A percentile compares a stretch with the other conserved stretches of the same genome.
These are phyloP conservation scores for Mycena latifolia DNA, from an alignment of 768 basidiomycete species.

Conservation along the genomic window DNA sequence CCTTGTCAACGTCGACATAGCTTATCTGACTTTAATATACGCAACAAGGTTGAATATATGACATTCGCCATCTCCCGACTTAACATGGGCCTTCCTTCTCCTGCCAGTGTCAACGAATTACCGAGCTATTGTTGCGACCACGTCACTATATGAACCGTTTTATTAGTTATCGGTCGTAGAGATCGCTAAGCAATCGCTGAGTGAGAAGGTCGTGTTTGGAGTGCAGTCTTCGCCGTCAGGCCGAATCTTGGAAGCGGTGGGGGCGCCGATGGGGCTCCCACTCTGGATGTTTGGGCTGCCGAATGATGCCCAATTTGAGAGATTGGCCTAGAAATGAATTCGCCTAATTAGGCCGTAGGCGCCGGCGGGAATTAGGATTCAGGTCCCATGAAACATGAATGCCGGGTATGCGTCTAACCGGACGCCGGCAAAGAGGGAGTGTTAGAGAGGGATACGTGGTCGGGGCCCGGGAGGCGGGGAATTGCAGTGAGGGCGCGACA, in stretches of 20 bases:
- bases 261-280: not conserved
- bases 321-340: conserved; percentile 13
- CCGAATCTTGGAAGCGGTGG: not conserved
- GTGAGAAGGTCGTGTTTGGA: not conserved
- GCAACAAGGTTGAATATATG: conserved; percentile 29
- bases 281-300: not conserved
- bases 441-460: no score
- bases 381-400: not conserved
- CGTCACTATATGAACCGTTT: conserved; percentile 12
- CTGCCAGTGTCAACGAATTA: conserved; percentile 12
- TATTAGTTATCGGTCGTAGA: conserved; percentile 1
- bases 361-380: not conserved
- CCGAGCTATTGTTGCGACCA: conserved; percentile 4
- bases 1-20: conserved; percentile 26
- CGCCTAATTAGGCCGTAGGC: not conserved
- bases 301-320: conserved; percentile 5
- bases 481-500: conserved; percentile 14
- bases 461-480: no score
- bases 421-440: not conserved
- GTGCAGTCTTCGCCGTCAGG: conserved; percentile 18
- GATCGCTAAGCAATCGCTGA: not conserved
- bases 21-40: conserved; percentile 32
- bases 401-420: not conserved
- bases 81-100: conserved; percentile 28
- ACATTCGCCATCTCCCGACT: conserved; percentile 35